phyloP scores from a whole-genome alignment of 305 asterid species.

The Stenogyne calaminthoides region DNA sequence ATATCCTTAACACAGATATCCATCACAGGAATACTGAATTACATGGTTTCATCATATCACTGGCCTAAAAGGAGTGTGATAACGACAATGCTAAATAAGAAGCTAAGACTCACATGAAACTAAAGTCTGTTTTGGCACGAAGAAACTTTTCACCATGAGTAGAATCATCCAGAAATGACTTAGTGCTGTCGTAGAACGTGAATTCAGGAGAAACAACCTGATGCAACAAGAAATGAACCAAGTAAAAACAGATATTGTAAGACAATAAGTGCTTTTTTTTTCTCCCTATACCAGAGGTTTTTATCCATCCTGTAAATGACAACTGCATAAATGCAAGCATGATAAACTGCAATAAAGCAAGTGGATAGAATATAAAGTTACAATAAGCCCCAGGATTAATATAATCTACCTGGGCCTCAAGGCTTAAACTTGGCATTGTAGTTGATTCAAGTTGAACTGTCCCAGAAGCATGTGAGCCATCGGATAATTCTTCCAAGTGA shows the following conservation, averaged over 20 bases:
- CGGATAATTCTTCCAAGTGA: conserved; percentile 47
- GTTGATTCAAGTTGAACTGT: conserved; percentile 54
- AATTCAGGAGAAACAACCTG: conserved; percentile 98
- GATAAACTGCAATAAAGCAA: conserved; percentile 12
- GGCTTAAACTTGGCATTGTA: conserved; percentile 77
- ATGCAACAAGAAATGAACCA: conserved; percentile 30
- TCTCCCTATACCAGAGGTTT: background rate
- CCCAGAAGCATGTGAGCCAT: conserved; percentile 49
- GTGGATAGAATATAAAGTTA: background rate
- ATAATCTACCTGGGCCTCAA: conserved; percentile 85
- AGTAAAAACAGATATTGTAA: conserved; percentile 16
- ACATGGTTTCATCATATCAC: background rate
- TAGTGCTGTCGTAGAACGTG: conserved; percentile 92
- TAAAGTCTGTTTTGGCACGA: conserved; percentile 94
- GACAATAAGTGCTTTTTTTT: background rate
- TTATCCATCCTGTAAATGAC: conserved; percentile 5
- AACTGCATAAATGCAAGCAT: background rate
- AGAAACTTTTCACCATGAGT: conserved; percentile 91
- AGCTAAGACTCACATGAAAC: conserved; percentile 81
- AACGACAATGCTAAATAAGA: conserved; percentile 24
- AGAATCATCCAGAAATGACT: conserved; percentile 86
- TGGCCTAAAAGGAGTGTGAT: background rate
- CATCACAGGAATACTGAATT: conserved; percentile 16
- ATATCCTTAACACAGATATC: background rate
- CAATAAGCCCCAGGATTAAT: conserved; percentile 17